Base-by-base conservation (phyloP, 1,284 basidiomycete genomes). In the Ceratobasidium sp. region DNA sequence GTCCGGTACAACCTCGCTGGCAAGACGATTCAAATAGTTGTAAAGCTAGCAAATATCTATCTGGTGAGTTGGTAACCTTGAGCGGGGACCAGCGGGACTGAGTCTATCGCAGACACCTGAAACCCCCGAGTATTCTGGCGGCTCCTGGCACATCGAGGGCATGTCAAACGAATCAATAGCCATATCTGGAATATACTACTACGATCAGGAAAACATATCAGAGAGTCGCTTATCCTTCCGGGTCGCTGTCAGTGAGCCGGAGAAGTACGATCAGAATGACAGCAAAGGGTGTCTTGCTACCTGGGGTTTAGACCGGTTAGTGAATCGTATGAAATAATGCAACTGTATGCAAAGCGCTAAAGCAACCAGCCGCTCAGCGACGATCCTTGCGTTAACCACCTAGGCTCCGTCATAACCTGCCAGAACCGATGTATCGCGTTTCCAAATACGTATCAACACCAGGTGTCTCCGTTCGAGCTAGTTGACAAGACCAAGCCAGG, bases 151-250 rank as follows among this genome's bases (percentile, higher is more conserved):
- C 49, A 76, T 82, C 47, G 82, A 82, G 73, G 81, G 79, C 69
- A 81, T 81, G 80, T 58, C 70, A 79, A 88, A 86, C 73, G 85
- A 85, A 76, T 79, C 81, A 61, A 87, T 87, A 54, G 82, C 82
- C 16, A 82, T 83, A 5, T 83, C 82, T 1, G 82, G 82, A 0
- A 80, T 85, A 16, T 86, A 85, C 67, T 79, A 79, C 46, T 78
- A 77, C 63, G 74, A 73, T 50, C 66, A 75, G 16, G 74, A 76
- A 64, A 75, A 75, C 43, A 61, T 73, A 35, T 38, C 72, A 13
- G 66, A 73, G 30, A 71, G 35, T n/a, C 18, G 43, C 9, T 50
- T 75, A 1, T 46, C 21, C 9, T 75, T 75, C 49, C 64, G 72
- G 13, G 58, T 49, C 13, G 63, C 72, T 7, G 59, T 62, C 13